Conservation (phyloP, 805 yeast species). For the Metschnikowia lachancei region DNA sequence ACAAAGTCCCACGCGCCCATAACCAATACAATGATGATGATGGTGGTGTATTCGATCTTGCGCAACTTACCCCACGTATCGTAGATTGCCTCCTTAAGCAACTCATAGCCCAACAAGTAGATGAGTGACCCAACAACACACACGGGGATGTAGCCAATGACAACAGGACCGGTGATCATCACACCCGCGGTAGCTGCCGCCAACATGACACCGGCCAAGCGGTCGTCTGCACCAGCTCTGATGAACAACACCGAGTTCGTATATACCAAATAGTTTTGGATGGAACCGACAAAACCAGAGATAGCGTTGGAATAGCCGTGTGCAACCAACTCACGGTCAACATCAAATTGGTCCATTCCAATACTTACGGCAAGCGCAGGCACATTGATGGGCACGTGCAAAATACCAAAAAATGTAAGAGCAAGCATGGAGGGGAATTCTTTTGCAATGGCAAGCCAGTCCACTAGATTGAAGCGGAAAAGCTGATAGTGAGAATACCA, state of each 20-base stretch:
- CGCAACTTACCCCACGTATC: slow-evolving; percentile 81
- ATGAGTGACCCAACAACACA: slow-evolving; percentile 94
- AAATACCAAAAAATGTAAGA: slow-evolving; percentile 88
- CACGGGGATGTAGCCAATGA: slow-evolving; percentile 92
- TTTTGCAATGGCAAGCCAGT: slow-evolving; percentile 64
- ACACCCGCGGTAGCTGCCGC: slow-evolving; percentile 78
- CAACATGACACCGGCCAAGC: slow-evolving; percentile 85
- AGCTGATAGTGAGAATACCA: slow-evolving; percentile 85
- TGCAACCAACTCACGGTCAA: slow-evolving; percentile 89
- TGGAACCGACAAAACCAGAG: slow-evolving; percentile 81
- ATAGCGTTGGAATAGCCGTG: slow-evolving; percentile 89
- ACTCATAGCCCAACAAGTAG: slow-evolving; percentile 85
- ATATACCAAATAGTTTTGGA: slow-evolving; percentile 92
- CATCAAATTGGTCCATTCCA: slow-evolving; percentile 82
- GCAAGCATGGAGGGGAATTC: slow-evolving; percentile 94
- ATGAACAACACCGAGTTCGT: slow-evolving; percentile 90
- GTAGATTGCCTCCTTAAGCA: slow-evolving; percentile 77
- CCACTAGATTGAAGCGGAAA: slow-evolving; percentile 68
- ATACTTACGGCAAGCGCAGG: slow-evolving; percentile 94
- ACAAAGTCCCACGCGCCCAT: slow-evolving; percentile 98
- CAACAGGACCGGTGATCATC: slow-evolving; percentile 84
- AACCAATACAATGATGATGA: slow-evolving; percentile 79
- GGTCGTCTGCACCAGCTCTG: slow-evolving; percentile 89
- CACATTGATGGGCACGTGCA: slow-evolving; percentile 96
- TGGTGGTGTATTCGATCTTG: slow-evolving; percentile 78